Evolutionary conservation across 257 asterid genomes (phyloP), one percentile per base, ranked within the genome.

Genomic region (Fraxinus americana): DNA sequence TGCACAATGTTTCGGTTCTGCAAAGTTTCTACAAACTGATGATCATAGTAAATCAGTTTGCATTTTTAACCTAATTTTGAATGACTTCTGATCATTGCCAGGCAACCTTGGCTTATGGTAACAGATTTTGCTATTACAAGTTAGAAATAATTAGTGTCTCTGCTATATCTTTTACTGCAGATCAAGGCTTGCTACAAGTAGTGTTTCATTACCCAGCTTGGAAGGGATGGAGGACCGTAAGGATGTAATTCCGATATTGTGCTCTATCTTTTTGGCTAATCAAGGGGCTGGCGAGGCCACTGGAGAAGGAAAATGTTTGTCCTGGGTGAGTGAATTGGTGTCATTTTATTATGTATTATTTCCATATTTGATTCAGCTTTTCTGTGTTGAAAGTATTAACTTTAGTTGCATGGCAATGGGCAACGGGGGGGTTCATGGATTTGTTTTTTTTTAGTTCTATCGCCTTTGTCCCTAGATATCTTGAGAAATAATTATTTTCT

Each of bases 201-300:
- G 85, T 73, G 90, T 92, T 80, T 78, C 91, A 29, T 78, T 89
- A 80, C 90, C 85, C 73, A 75, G 79, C 72, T 52, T 74, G 79
- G 83, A 78, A 39, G 81, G 89, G 71, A 63, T 81, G 57, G 86
- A 76, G 75, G 85, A 82, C 66, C 80, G 70, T 59, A 82, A 81
- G 72, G 86, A 85, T 85, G 84, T 92, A 25, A 88, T 92, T 75
- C 87, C 91, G 35, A 86, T 92, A 32, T 75, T 90, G 77, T 92
- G 97, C 82, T 87, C 96, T 43, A 89, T 92, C 82, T 92, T 90
- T 86, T 82, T 86, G 90, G 90, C 92, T 45, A 90, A 90, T 74
- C 97, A 92, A n/a, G 92, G 96, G 78, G 87, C 87, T 21, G 92
- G 91, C 41, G 96, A 92, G 82, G 94, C 90, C 70, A 87, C 96